Base-by-base conservation (phyloP, 1,284 basidiomycete genomes). In the Irpex lacteus region DNA sequence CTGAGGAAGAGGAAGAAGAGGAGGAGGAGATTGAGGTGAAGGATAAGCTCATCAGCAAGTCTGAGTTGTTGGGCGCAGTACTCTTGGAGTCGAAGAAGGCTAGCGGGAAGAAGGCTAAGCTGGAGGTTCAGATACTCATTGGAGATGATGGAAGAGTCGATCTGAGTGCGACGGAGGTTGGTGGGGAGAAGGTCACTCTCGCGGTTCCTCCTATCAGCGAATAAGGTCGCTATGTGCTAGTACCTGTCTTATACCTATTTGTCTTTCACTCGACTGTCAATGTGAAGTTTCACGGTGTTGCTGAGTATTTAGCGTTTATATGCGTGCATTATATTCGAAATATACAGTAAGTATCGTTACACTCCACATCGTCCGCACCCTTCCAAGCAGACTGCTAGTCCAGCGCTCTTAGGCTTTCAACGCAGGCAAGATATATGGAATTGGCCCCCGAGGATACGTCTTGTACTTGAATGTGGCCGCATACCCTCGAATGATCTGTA, bases 71-170 rank as follows among this genome's bases (percentile, higher is more conserved):
- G 32, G 85, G 86, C 13, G 81, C 84, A 44, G 71, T 92, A 56
- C 76, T 78, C 32, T 71, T 87, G 15, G 78, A 82, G 7, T 82
- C 86, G 50, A 79, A 81, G 65, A 78, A 81, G 56, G 83, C 81
- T 32, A 81, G 82, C 5, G 80, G 81, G 65, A 81, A 80, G 79
- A 78, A 74, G 49, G 85, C 86, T 34, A 76, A 81, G 34, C 74
- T 95, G 26, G 81, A 91, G 68, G 82, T 91, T n/a, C 84, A 89
- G 71, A 80, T 90, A 55, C 75, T 88, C 52, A 78, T 91, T 0
- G 81, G 82, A 26, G 74, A 80, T 55, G 79, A 81, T 36, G 90
- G 88, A 2, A 78, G 73, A 57, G 72, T 92, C 60, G 77, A 81
- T 67, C 73, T 86, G 58, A 79, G 76, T 62, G 79, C 81, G 19